phyloP scores from a whole-genome alignment of 2,329 filamentous ascomycete genomes.

The Cercospora janseana region DNA sequence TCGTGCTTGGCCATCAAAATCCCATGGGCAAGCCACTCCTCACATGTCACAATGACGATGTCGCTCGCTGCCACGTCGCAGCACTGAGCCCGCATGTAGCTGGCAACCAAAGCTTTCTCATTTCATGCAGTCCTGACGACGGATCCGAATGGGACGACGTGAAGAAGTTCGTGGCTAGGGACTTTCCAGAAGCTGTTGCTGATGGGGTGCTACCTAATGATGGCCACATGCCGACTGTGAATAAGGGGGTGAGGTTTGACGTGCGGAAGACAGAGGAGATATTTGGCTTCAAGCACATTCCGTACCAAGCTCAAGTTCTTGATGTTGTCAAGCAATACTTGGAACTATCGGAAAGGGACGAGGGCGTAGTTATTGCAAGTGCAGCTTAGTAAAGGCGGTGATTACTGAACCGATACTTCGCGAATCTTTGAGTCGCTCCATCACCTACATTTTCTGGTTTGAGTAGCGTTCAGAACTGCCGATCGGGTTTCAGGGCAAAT shows the following conservation, averaged over 20 bases:
- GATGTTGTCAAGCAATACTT: slow-evolving; percentile 15
- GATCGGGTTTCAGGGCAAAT: too few relatives aligned
- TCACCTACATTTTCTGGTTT: neutral
- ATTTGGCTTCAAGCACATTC: slow-evolving; percentile 14
- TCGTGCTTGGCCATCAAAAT: slow-evolving; percentile 28
- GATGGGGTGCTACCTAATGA: slow-evolving; percentile 20
- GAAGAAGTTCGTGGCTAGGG: slow-evolving; percentile 10
- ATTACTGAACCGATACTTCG: neutral
- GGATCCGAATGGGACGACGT: slow-evolving; percentile 25
- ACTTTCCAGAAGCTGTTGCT: slow-evolving; percentile 16
- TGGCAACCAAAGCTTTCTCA: slow-evolving; percentile 26
- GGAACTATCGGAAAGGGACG: slow-evolving; percentile 11
- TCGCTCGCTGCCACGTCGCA: slow-evolving; percentile 35
- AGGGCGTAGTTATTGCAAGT: neutral
- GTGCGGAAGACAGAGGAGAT: slow-evolving; percentile 15
- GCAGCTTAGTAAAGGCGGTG: neutral
- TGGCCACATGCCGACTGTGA: slow-evolving; percentile 11
- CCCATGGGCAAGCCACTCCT: slow-evolving; percentile 4
- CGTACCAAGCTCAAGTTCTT: slow-evolving; percentile 9
- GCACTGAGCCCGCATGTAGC: slow-evolving; percentile 26
- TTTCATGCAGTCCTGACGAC: slow-evolving; percentile 21
- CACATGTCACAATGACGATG: slow-evolving; percentile 34
- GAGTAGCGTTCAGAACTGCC: too few relatives aligned
- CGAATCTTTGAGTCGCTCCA: neutral
- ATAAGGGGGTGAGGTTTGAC: slow-evolving; percentile 5